Conservation (phyloP, 2,329 filamentous ascomycete species). For the Macrophomina tecta region DNA sequence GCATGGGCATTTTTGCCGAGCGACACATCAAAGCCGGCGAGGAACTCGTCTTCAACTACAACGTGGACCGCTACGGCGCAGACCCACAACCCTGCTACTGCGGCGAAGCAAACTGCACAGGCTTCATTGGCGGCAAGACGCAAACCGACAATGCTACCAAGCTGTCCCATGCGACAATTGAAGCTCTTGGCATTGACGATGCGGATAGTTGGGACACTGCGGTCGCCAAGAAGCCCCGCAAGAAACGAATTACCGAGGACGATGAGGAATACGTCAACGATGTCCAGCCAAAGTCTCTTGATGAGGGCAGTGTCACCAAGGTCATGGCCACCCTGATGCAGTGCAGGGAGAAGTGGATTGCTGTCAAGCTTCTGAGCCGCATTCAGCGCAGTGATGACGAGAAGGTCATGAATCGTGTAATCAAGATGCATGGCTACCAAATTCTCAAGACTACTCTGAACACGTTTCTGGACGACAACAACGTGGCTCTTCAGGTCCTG, state of each 20-base stretch:
- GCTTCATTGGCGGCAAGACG: conserved; percentile 96
- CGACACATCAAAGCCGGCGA: conserved; percentile 85
- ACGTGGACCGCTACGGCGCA: conserved; percentile 96
- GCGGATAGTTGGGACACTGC: conserved; percentile 89
- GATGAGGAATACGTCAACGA: conserved; percentile 96
- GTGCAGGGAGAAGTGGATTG: conserved; percentile 99
- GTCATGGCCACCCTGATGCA: conserved; percentile 97
- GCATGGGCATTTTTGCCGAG: conserved; percentile 97
- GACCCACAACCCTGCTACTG: conserved; percentile 98
- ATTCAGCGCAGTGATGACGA: conserved; percentile 89
- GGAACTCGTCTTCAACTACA: conserved; percentile 99
- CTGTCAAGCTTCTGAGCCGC: conserved; percentile 88
- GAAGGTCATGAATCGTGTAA: conserved; percentile 82
- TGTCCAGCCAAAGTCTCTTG: conserved; percentile 77
- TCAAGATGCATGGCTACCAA: conserved; percentile 96
- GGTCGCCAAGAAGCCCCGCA: conserved; percentile 86
- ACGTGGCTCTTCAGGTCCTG: conserved; percentile 86
- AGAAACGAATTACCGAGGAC: conserved; percentile 89
- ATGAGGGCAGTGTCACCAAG: conserved; percentile 84
- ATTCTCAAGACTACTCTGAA: conserved; percentile 87
- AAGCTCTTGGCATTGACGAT: conserved; percentile 94
- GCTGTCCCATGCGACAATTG: conserved; percentile 84
- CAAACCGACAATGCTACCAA: conserved; percentile 96
- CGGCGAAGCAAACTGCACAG: conserved; percentile 90
- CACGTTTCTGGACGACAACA: conserved; percentile 86